These are phyloP conservation scores for Fusarium sp. DNA, from an alignment of 2,329 filamentous ascomycete genomes.

Conservation along the genomic window DNA sequence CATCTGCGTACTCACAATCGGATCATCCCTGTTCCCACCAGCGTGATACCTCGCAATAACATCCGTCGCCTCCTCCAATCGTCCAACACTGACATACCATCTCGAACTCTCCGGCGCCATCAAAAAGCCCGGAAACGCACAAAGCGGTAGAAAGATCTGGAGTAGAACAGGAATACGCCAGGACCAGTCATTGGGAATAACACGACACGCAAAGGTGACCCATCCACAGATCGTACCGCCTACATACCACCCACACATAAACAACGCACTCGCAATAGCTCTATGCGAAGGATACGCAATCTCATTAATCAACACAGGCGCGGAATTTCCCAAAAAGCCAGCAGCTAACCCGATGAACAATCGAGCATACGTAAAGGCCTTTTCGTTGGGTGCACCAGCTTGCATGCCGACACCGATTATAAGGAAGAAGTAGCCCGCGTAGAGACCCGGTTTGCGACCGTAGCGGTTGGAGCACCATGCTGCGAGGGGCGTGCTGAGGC, in stretches of 20 bases:
- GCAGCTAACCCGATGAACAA: not conserved
- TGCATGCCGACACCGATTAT: slow-evolving; percentile 10
- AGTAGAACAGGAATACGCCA: not conserved
- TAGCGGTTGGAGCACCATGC: slow-evolving; percentile 20
- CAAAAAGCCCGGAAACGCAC: not conserved
- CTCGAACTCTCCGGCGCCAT: slow-evolving; percentile 4
- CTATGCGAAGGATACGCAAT: slow-evolving; percentile 13
- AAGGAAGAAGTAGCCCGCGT: slow-evolving; percentile 3
- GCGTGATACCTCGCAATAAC: not conserved
- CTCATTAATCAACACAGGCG: not conserved
- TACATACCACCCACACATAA: slow-evolving; percentile 1
- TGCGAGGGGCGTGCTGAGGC: slow-evolving; percentile 31
- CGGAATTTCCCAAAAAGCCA: not conserved
- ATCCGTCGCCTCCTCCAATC: not conserved
- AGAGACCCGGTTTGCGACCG: not conserved
- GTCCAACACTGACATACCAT: slow-evolving; percentile 6
- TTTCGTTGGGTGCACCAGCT: slow-evolving; percentile 5
- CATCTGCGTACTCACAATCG: not conserved
- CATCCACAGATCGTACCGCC: slow-evolving; percentile 9
- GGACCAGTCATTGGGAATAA: slow-evolving; percentile 1
- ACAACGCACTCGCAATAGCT: slow-evolving; percentile 5
- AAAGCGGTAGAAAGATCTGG: not conserved
- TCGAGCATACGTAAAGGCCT: not conserved
- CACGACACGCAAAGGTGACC: slow-evolving; percentile 1
- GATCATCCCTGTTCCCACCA: not conserved